These are phyloP conservation scores for Quercus wislizeni DNA, from an alignment of 306 rosid genomes.

Conservation along the genomic window DNA sequence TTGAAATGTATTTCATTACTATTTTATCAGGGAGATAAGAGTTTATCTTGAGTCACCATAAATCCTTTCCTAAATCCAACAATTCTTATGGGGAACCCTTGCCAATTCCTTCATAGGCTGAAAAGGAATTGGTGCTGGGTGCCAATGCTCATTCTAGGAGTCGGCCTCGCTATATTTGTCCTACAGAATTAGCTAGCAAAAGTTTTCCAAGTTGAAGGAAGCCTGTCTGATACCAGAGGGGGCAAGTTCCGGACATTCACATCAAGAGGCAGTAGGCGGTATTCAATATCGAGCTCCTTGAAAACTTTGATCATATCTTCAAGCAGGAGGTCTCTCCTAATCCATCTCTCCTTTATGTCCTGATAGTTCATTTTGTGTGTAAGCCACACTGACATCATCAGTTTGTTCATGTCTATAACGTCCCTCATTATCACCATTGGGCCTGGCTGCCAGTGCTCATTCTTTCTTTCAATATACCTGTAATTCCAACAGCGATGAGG, in stretches of 20 bases:
- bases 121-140: not conserved
- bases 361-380: constrained; percentile 41
- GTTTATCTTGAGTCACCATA: not conserved
- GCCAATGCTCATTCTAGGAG: too few relatives aligned
- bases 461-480: constrained; percentile 30
- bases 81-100: not conserved
- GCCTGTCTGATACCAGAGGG: not conserved
- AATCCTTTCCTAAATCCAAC: not conserved
- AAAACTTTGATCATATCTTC: constrained; percentile 35
- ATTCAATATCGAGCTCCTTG: constrained; percentile 30
- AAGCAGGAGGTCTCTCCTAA: constrained; percentile 25
- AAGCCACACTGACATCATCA: constrained; percentile 32
- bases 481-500: not conserved
- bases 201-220: constrained; percentile 16
- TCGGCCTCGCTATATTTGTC: too few relatives aligned
- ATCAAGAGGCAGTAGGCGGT: constrained; percentile 34
- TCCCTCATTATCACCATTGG: constrained; percentile 34
- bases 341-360: constrained; percentile 33
- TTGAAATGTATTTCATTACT: too few relatives aligned
- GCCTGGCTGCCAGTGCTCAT: constrained; percentile 32
- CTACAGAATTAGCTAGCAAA: not conserved
- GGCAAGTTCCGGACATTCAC: constrained; percentile 18
- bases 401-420: constrained; percentile 30
- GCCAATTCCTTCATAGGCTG: not conserved
- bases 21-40: not conserved